These are phyloP conservation scores for Protomyces inouyei DNA, from an alignment of 1,139 yeast species.

Conservation along the genomic window DNA sequence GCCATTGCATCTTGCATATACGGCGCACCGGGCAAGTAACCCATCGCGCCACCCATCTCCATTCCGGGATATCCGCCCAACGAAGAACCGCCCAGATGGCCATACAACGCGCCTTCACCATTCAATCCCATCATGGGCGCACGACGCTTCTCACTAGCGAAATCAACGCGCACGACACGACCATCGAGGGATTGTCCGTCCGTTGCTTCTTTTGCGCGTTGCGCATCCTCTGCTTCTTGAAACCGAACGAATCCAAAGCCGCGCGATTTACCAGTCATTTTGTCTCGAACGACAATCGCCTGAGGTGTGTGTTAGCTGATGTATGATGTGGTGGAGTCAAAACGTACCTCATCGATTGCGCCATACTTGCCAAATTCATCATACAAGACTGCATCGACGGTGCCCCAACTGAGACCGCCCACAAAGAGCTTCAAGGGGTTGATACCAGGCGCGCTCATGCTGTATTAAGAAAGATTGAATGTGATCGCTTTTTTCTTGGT, in stretches of 20 bases:
- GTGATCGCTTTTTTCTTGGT: too few species aligned
- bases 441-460: not conserved
- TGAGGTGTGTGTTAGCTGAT: not conserved
- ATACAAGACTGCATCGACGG: conserved; percentile 15
- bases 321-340: not conserved
- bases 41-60: not conserved
- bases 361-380: conserved; percentile 24
- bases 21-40: not conserved
- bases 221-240: conserved; percentile 97
- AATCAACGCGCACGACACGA: conserved; percentile 22
- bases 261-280: conserved; percentile 74
- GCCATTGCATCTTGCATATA: not conserved
- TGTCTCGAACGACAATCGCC: not conserved
- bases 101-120: not conserved
- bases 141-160: conserved; percentile 19
- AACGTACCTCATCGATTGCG: conserved; percentile 10
- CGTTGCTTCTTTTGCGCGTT: conserved; percentile 56
- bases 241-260: conserved; percentile 98
- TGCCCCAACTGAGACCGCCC: conserved; percentile 25
- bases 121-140: not conserved
- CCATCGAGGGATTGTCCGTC: conserved; percentile 24
- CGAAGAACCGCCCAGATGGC: not conserved
- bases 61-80: not conserved
- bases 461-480: not conserved
- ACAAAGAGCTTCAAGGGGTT: conserved; percentile 16